Conservation (phyloP, 192 early-diverging fungal genomes). For the Coemansia sp. region DNA sequence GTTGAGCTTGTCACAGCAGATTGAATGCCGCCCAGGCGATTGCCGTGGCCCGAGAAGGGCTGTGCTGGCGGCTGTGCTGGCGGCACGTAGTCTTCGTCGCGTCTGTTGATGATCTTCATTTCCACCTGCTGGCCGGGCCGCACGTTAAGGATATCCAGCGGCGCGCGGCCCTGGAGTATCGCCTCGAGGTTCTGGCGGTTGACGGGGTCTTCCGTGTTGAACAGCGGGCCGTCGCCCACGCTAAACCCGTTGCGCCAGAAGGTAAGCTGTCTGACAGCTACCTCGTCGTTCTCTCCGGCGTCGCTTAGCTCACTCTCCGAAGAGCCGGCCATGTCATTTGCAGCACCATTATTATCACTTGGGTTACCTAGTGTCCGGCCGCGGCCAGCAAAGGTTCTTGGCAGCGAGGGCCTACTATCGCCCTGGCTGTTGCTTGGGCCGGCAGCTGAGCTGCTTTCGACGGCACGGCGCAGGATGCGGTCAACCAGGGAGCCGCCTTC, state of each 20-base stretch:
- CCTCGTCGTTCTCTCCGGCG: conserved; percentile 6
- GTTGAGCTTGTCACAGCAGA: conserved; percentile 24
- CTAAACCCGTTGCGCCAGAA: conserved; percentile 98
- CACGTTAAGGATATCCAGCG: conserved; percentile 85
- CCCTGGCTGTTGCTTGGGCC: neutral
- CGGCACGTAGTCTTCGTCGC: conserved; percentile 86
- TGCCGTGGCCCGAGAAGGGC: conserved; percentile 81
- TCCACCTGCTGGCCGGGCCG: conserved; percentile 89
- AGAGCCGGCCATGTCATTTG: neutral
- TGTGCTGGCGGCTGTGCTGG: conserved; percentile 66
- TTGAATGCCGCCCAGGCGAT: conserved; percentile 72
- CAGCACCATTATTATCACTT: neutral
- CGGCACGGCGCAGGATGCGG: conserved; percentile 45
- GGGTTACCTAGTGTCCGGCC: conserved; percentile 30
- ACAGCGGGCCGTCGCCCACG: conserved; percentile 90
- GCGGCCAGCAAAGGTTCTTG: conserved; percentile 31
- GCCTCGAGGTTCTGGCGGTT: conserved; percentile 84
- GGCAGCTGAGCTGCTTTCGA: conserved; percentile 27
- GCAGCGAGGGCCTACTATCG: neutral
- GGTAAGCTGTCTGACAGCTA: conserved; percentile 71
- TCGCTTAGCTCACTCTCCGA: conserved; percentile 9
- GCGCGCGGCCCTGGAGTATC: conserved; percentile 91
- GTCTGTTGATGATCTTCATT: conserved; percentile 77
- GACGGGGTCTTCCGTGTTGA: conserved; percentile 83
- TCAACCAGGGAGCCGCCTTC: conserved; percentile 46